Percentiles rank a stretch among this genome's conserved stretches.
phyloP scores from a whole-genome alignment of 441 rosid species.

The Theobroma grandiflorum region DNA sequence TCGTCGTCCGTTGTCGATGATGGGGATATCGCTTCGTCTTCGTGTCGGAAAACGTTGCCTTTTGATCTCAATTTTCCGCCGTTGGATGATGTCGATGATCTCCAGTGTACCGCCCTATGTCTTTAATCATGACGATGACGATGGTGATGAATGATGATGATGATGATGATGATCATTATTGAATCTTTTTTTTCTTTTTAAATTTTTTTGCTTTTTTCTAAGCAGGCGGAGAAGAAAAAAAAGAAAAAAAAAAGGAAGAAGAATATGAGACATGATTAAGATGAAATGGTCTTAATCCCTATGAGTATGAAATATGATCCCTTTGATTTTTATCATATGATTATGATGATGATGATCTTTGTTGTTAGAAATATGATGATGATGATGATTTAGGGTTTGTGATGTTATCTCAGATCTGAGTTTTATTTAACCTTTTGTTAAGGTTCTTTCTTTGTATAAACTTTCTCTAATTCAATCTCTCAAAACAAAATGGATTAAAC shows the following conservation, averaged over 20 bases:
- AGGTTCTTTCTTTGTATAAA: constrained; percentile 25
- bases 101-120: constrained; percentile 77
- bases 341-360: constrained; percentile 25
- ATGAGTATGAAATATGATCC: constrained; percentile 30
- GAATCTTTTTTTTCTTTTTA: constrained; percentile 28
- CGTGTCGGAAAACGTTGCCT: constrained; percentile 43
- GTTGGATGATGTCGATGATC: constrained; percentile 74
- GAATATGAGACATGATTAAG: constrained; percentile 38
- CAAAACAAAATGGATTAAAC: background rate
- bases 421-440: constrained; percentile 10
- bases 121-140: constrained; percentile 57
- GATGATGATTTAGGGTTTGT: constrained; percentile 36
- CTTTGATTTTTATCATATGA: constrained; percentile 28
- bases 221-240: constrained; percentile 35
- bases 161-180: constrained; percentile 28
- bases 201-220: constrained; percentile 25
- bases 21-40: constrained; percentile 49
- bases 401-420: constrained; percentile 33
- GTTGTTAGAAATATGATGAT: constrained; percentile 28
- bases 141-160: constrained; percentile 18
- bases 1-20: constrained; percentile 88
- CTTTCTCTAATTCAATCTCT: constrained; percentile 10
- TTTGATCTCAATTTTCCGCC: constrained; percentile 96
- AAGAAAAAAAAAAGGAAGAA: background rate
- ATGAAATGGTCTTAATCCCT: constrained; percentile 47